Evolutionary conservation across 352 stramenopile species (phyloP).

Genomic region (Peronospora farinosa): DNA sequence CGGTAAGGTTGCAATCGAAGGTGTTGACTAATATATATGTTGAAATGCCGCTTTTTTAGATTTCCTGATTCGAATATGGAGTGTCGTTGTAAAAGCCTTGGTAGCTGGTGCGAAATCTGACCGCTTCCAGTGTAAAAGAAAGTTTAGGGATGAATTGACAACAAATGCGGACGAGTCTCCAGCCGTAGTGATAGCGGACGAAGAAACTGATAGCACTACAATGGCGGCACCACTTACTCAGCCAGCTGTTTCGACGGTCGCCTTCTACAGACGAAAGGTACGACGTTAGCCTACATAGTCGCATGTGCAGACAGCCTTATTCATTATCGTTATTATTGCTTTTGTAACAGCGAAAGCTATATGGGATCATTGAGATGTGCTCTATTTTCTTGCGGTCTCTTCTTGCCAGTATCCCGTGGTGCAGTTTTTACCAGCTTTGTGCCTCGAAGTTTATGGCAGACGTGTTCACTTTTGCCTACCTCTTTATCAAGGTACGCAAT

Average conservation of each 20-base stretch:
- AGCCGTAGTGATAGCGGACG: conserved; percentile 2
- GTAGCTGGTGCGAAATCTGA: conserved; percentile 47
- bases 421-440: conserved; percentile 69
- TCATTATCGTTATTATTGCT: background rate
- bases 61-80: conserved; percentile 62
- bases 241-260: conserved; percentile 28
- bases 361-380: conserved; percentile 65
- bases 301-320: background rate
- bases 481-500: conserved; percentile 61
- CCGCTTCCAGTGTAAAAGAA: conserved; percentile 25
- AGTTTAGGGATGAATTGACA: conserved; percentile 7
- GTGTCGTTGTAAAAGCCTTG: conserved; percentile 50
- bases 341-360: conserved; percentile 52
- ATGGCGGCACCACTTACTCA: conserved; percentile 15
- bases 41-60: conserved; percentile 33
- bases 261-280: conserved; percentile 75
- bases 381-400: conserved; percentile 65
- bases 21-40: background rate
- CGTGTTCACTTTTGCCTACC: conserved; percentile 68
- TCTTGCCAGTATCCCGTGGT: conserved; percentile 62
- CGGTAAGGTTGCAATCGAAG: background rate
- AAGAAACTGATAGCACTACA: conserved; percentile 6
- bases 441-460: conserved; percentile 68
- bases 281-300: background rate
- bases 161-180: conserved; percentile 4